These are phyloP conservation scores for Niebla homalea DNA, from an alignment of 495 filamentous ascomycete genomes.

Conservation along the genomic window DNA sequence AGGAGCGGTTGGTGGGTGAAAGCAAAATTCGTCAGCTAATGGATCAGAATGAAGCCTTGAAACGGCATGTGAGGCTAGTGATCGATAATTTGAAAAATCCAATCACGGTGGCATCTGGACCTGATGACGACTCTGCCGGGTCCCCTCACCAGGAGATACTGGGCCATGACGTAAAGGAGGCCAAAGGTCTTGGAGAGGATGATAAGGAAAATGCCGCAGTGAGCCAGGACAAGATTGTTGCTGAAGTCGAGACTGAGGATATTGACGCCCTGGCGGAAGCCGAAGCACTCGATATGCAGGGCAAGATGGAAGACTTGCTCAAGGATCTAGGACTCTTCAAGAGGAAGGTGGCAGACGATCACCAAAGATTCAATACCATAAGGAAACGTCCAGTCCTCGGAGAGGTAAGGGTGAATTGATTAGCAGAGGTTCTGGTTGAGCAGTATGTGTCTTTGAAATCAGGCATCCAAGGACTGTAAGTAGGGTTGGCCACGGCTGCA, in stretches of 20 bases:
- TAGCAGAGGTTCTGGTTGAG: too few relatives aligned
- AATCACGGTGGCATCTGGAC: conserved; percentile 42
- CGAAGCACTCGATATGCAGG: conserved; percentile 29
- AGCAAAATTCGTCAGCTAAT: conserved; percentile 78
- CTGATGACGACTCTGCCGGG: conserved; percentile 14
- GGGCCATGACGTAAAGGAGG: conserved; percentile 2
- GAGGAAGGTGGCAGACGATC: conserved; percentile 70
- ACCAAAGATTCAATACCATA: conserved; percentile 37
- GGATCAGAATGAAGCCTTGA: conserved; percentile 78
- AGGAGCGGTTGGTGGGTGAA: conserved; percentile 72
- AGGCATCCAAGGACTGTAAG: background rate
- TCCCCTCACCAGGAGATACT: conserved; percentile 7
- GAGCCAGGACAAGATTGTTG: conserved; percentile 20
- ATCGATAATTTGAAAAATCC: conserved; percentile 82
- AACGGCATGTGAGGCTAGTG: conserved; percentile 72
- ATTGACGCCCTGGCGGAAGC: conserved; percentile 29
- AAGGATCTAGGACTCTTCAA: conserved; percentile 59
- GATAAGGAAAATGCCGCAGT: conserved; percentile 28
- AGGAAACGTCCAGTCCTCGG: conserved; percentile 14
- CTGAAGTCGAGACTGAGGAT: conserved; percentile 23
- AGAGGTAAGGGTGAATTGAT: conserved; percentile 14
- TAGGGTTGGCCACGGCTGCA: background rate
- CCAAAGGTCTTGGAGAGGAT: conserved; percentile 18
- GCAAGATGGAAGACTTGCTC: conserved; percentile 31
- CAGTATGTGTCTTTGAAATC: background rate